Conservation (phyloP, 225 moss, liverwort and hornwort genomes). For the Polytrichum commune region DNA sequence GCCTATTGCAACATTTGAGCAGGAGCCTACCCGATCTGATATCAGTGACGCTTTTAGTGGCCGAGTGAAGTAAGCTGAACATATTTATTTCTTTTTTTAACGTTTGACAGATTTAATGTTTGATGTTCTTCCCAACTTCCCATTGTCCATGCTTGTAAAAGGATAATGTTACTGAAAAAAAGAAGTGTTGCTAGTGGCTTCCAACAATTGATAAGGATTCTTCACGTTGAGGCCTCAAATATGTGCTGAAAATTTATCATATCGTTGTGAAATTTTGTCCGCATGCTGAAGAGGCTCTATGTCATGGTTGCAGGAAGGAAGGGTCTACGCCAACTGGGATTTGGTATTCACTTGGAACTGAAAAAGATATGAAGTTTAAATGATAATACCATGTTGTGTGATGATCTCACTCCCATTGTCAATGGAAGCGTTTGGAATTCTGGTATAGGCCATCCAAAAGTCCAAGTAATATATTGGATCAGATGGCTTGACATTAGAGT, state of each 20-base stretch:
- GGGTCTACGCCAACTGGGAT: slow-evolving; percentile 32
- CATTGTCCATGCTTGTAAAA: not conserved
- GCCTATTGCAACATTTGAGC: slow-evolving; percentile 63
- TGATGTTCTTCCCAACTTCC: not conserved
- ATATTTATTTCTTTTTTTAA: not conserved
- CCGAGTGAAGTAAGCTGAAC: slow-evolving; percentile 29
- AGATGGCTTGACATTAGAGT: no score
- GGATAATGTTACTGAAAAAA: not conserved
- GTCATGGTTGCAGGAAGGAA: slow-evolving; percentile 23
- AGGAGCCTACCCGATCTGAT: slow-evolving; percentile 55
- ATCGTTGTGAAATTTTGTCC: not conserved
- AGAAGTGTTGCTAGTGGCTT: no score
- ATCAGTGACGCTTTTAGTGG: slow-evolving; percentile 83
- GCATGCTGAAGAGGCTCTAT: slow-evolving; percentile 1
- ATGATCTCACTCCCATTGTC: not conserved
- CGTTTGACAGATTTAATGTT: not conserved
- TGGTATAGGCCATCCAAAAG: not conserved
- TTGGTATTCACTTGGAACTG: slow-evolving; percentile 16
- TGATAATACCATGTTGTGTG: not conserved
- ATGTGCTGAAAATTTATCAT: not conserved
- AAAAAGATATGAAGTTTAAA: not conserved
- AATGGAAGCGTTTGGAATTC: not conserved
- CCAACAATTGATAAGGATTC: not conserved
- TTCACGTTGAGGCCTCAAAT: not conserved
- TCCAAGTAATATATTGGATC: not conserved